Percentiles rank a stretch among this genome's conserved stretches.
Evolutionary conservation across 2,329 filamentous ascomycete genomes (phyloP).

Genomic region (Alternaria atra): DNA sequence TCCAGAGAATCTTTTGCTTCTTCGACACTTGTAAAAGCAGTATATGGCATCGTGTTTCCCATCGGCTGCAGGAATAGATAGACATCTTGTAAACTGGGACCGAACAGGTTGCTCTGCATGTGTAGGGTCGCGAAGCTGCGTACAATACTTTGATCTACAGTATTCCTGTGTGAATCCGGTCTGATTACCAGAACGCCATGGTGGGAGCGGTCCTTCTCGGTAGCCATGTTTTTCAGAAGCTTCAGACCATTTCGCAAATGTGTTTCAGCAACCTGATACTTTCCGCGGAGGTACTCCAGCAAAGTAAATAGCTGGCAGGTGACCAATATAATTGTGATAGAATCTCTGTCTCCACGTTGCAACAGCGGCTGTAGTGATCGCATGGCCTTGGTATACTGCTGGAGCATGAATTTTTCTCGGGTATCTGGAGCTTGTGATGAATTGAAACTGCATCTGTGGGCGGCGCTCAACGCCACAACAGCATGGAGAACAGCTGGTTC

Average conservation of each 20-base stretch:
- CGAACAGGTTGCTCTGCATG: slow-evolving; percentile 29
- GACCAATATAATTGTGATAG: slow-evolving; percentile 51
- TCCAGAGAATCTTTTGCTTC: slow-evolving; percentile 21
- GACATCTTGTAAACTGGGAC: neutral
- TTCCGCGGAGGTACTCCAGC: slow-evolving; percentile 54
- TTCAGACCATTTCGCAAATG: slow-evolving; percentile 56
- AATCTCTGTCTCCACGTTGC: slow-evolving; percentile 27
- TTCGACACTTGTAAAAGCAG: slow-evolving; percentile 6
- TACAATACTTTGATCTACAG: slow-evolving; percentile 56
- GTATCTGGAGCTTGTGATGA: slow-evolving; percentile 17
- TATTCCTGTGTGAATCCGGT: slow-evolving; percentile 23
- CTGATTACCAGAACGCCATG: slow-evolving; percentile 1
- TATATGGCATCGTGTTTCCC: neutral
- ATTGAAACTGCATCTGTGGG: slow-evolving; percentile 32
- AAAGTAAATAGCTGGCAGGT: slow-evolving; percentile 54
- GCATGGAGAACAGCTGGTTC: slow-evolving; percentile 57
- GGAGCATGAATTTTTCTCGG: slow-evolving; percentile 46
- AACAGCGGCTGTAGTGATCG: slow-evolving; percentile 39
- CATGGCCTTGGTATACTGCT: slow-evolving; percentile 55
- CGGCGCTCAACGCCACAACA: slow-evolving; percentile 52
- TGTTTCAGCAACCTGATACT: slow-evolving; percentile 46
- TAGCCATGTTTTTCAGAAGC: slow-evolving; percentile 44
- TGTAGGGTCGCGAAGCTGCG: slow-evolving; percentile 52
- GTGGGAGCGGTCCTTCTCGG: neutral
- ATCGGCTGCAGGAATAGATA: slow-evolving; percentile 5